Conservation (phyloP, 2,329 filamentous ascomycete genomes). For the Ophiostoma ulmi region DNA sequence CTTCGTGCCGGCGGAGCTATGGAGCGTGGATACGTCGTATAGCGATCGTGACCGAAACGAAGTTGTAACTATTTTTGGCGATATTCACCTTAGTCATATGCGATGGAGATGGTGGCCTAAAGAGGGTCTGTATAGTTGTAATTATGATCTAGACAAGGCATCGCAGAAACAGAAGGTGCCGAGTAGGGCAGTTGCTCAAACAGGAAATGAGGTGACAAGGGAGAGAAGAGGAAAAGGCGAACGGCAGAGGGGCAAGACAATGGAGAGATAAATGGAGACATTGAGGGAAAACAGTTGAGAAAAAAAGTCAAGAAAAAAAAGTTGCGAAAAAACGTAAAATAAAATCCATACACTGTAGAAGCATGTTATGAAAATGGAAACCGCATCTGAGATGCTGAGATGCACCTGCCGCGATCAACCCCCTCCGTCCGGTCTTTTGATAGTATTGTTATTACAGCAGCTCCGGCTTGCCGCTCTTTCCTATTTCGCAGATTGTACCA, state of each 20-base stretch:
- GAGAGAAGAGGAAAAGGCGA: constrained; percentile 15
- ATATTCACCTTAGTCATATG: background rate
- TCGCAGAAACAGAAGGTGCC: constrained; percentile 19
- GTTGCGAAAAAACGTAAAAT: background rate
- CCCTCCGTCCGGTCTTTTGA: background rate
- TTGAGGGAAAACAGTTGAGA: no score
- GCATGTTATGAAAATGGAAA: background rate
- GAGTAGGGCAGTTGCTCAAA: constrained; percentile 20
- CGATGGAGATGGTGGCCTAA: background rate
- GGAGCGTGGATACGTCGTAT: background rate
- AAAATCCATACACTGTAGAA: background rate
- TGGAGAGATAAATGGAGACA: background rate
- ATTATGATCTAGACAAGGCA: background rate
- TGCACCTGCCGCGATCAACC: constrained; percentile 4
- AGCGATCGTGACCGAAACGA: background rate
- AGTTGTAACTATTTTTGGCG: background rate
- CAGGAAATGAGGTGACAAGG: constrained; percentile 19
- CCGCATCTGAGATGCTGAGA: background rate
- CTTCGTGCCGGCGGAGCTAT: background rate
- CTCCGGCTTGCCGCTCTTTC: background rate
- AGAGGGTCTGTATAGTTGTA: background rate
- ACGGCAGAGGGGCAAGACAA: background rate
- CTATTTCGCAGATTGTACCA: background rate
- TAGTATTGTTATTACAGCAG: background rate
- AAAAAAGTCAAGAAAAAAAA: background rate